Percentiles rank a stretch among this genome's conserved stretches.
Conservation (phyloP, 176 grass and related monocot species). For the Eremochloa ophiuroides region DNA sequence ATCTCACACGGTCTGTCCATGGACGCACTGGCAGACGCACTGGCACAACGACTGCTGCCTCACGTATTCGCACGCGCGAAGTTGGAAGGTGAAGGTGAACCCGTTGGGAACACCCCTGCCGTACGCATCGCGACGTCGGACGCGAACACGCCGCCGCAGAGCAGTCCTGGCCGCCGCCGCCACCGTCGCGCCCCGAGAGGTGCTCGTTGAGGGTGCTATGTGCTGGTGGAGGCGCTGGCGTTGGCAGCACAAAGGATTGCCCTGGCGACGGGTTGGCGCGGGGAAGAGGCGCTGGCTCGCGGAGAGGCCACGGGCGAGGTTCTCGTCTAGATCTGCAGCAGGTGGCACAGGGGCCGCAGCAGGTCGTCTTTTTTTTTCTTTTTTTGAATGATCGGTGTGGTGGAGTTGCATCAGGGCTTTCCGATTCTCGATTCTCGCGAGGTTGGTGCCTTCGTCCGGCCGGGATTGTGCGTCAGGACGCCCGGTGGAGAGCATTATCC, state of each 20-base stretch:
- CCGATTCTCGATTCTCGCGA: too few relatives aligned
- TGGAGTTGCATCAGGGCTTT: too few relatives aligned
- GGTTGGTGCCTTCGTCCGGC: too few relatives aligned
- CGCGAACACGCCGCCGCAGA: not conserved
- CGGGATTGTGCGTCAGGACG: too few relatives aligned
- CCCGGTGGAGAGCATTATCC: too few relatives aligned
- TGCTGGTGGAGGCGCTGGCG: not conserved
- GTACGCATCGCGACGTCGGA: conserved; percentile 29
- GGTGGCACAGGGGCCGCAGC: too few relatives aligned
- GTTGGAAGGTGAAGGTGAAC: conserved; percentile 49
- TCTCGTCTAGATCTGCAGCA: too few relatives aligned
- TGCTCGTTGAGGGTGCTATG: conserved; percentile 39
- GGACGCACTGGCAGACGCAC: too few relatives aligned
- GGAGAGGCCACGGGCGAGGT: too few relatives aligned
- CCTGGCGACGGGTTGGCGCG: not conserved
- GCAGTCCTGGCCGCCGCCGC: not conserved
- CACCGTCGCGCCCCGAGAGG: not conserved
- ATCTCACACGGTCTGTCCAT: conserved; percentile 21
- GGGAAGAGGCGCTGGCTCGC: too few relatives aligned
- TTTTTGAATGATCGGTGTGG: too few relatives aligned
- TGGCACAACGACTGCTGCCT: not conserved
- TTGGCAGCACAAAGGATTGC: conserved; percentile 11
- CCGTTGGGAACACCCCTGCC: conserved; percentile 16
- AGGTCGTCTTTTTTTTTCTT: too few relatives aligned
- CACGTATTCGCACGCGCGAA: conserved; percentile 28